These are phyloP conservation scores for Tricholoma saponaceum DNA, from an alignment of 768 basidiomycete genomes.

Conservation along the genomic window DNA sequence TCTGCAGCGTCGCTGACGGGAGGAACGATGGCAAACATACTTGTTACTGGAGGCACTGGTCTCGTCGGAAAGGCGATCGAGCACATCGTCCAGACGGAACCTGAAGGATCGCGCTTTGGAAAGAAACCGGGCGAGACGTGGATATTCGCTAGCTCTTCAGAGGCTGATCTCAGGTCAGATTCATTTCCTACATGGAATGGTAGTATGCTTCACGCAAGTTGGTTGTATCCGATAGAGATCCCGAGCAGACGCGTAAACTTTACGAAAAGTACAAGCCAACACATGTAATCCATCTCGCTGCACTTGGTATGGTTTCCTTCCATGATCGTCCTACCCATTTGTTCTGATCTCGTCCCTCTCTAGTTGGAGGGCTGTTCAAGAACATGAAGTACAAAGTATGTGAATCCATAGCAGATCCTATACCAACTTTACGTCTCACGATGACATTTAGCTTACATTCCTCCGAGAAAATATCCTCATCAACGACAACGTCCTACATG, in stretches of 20 bases:
- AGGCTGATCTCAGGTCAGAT: slow-evolving; percentile 78
- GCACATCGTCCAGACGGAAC: slow-evolving; percentile 74
- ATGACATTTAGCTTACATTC: slow-evolving; percentile 65
- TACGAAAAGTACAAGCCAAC: slow-evolving; percentile 93
- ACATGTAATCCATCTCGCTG: slow-evolving; percentile 95
- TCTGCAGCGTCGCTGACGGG: background rate
- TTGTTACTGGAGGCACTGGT: slow-evolving; percentile 84
- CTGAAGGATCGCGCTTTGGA: slow-evolving; percentile 75
- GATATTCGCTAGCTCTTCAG: slow-evolving; percentile 77
- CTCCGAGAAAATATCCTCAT: slow-evolving; percentile 92
- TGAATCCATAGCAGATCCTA: background rate
- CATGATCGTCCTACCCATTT: background rate
- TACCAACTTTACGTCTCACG: background rate
- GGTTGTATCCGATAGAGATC: slow-evolving; percentile 45
- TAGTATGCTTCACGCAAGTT: background rate
- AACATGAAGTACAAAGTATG: slow-evolving; percentile 92
- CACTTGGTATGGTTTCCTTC: slow-evolving; percentile 59
- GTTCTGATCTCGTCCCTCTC: background rate
- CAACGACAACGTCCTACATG: slow-evolving; percentile 90
- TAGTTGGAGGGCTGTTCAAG: slow-evolving; percentile 92
- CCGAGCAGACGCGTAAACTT: slow-evolving; percentile 61
- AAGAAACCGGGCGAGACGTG: slow-evolving; percentile 74
- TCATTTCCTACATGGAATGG: background rate
- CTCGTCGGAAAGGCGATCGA: slow-evolving; percentile 86
- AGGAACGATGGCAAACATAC: slow-evolving; percentile 41